Percentiles rank a stretch among this genome's conserved stretches.
These are phyloP conservation scores for Thielaviopsis musarum DNA, from an alignment of 2,329 filamentous ascomycete species.

Conservation along the genomic window DNA sequence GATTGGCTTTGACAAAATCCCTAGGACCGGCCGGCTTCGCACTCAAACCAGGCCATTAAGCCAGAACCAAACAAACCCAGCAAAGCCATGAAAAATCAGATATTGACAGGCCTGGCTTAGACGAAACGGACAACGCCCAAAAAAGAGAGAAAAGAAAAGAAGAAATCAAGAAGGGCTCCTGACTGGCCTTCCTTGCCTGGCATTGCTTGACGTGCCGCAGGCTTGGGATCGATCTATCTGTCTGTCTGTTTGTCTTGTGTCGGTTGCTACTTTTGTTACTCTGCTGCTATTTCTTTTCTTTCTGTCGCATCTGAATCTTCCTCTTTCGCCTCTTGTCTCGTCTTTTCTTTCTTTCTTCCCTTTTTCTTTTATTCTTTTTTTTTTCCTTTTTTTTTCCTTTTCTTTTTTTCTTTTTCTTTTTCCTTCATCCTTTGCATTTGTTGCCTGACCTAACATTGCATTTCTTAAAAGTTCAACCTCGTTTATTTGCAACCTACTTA, in stretches of 20 bases:
- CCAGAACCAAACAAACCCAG: neutral
- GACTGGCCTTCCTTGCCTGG: neutral
- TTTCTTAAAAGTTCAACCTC: neutral
- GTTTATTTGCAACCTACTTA: neutral
- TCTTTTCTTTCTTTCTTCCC: neutral
- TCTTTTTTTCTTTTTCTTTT: too few relatives aligned
- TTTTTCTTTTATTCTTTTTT: neutral
- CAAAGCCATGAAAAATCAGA: neutral
- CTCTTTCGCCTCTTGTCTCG: neutral
- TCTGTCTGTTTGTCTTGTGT: neutral
- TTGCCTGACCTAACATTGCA: neutral
- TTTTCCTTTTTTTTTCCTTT: neutral
- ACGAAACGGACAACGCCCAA: neutral
- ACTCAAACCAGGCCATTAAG: too few relatives aligned
- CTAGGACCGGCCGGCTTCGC: neutral
- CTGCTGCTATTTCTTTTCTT: neutral
- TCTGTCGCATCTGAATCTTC: neutral
- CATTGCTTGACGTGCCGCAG: neutral
- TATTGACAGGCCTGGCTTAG: neutral
- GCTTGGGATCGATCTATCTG: neutral
- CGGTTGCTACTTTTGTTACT: too few relatives aligned
- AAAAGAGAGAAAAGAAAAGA: neutral
- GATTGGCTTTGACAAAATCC: neutral
- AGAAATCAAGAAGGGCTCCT: neutral
- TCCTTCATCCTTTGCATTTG: slow-evolving; percentile 2